Percentiles rank a stretch among this genome's conserved stretches.
These are phyloP conservation scores for Verticillium nubilum DNA, from an alignment of 2,329 filamentous ascomycete genomes.

Conservation along the genomic window DNA sequence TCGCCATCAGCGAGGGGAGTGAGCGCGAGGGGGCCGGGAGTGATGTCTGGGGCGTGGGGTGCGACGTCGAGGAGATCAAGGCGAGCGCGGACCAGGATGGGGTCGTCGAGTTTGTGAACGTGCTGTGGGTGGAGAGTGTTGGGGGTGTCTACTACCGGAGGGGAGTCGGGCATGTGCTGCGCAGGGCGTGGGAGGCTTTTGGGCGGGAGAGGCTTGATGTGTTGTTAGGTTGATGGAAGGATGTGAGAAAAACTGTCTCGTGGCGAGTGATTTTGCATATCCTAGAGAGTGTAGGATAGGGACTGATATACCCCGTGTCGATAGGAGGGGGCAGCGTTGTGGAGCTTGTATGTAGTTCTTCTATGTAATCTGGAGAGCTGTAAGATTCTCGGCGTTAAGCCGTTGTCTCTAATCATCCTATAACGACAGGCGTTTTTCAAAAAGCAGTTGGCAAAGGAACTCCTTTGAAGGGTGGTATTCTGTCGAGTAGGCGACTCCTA, in stretches of 20 bases:
- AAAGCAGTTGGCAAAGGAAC: too few species aligned
- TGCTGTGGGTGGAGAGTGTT: slow-evolving; percentile 40
- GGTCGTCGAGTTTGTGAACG: slow-evolving; percentile 38
- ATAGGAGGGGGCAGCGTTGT: background rate
- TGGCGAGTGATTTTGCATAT: background rate
- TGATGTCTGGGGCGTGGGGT: slow-evolving; percentile 8
- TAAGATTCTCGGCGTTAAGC: too few species aligned
- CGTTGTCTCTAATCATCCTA: too few species aligned
- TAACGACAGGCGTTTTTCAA: too few species aligned
- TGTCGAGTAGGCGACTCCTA: too few species aligned
- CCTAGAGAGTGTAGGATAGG: background rate
- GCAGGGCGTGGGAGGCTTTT: slow-evolving; percentile 33
- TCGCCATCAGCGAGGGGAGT: slow-evolving; percentile 33
- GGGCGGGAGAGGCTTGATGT: slow-evolving; percentile 33
- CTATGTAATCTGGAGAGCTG: too few species aligned
- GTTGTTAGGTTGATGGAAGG: slow-evolving; percentile 28
- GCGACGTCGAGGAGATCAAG: slow-evolving; percentile 29
- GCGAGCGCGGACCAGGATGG: slow-evolving; percentile 36
- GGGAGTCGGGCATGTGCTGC: slow-evolving; percentile 36
- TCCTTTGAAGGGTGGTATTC: too few species aligned
- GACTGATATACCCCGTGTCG: background rate
- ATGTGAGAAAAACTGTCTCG: background rate
- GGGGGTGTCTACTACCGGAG: slow-evolving; percentile 34
- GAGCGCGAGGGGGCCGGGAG: slow-evolving; percentile 21
- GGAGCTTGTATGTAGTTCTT: background rate